These are phyloP conservation scores for Calonectria pauciramosa DNA, from an alignment of 2,329 filamentous ascomycete genomes.

Conservation along the genomic window DNA sequence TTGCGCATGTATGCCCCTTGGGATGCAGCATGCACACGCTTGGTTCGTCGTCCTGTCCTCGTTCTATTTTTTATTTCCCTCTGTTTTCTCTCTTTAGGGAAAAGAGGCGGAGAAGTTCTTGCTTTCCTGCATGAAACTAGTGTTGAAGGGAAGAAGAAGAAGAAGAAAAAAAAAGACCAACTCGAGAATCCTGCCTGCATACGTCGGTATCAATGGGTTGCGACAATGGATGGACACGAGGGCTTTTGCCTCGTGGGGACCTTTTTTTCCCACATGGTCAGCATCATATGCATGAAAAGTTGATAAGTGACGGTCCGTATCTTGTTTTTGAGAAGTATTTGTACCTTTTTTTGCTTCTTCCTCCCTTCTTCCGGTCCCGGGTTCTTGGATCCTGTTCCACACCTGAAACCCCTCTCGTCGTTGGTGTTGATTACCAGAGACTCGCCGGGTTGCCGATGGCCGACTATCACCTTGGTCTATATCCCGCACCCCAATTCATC, in stretches of 20 bases:
- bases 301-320: background rate
- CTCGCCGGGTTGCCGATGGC: slow-evolving; percentile 5
- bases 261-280: background rate
- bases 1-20: slow-evolving; percentile 1
- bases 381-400: background rate
- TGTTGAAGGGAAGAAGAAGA: background rate
- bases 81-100: background rate
- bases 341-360: background rate
- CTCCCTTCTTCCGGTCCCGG: background rate
- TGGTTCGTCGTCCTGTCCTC: background rate
- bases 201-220: background rate
- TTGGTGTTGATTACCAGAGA: background rate
- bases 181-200: background rate
- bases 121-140: background rate
- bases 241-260: slow-evolving; percentile 16
- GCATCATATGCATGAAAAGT: background rate
- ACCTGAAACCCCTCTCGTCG: background rate
- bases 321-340: background rate
- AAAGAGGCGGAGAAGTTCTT: background rate
- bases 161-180: background rate
- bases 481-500: slow-evolving; percentile 1
- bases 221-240: background rate
- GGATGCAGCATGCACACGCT: background rate
- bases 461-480: slow-evolving; percentile 11
- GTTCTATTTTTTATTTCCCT: background rate